phyloP scores from a whole-genome alignment of 1,139 yeast genomes.

The Pichia sp. region DNA sequence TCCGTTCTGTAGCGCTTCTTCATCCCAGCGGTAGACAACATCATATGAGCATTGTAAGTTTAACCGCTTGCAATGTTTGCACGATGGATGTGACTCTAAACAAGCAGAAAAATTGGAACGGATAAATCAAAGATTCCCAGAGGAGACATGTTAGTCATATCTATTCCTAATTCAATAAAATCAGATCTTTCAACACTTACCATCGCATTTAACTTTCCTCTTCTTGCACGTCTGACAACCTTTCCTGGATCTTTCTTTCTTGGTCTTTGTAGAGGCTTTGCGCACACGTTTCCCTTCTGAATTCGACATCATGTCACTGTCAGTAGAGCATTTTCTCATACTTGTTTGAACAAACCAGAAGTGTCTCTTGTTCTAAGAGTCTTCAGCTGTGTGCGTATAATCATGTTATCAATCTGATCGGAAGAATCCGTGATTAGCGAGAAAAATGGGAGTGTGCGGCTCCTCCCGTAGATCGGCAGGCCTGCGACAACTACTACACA shows the following conservation, averaged over 20 bases:
- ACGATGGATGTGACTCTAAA: constrained; percentile 17
- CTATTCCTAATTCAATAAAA: not conserved
- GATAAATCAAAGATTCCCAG: not conserved
- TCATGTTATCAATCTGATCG: too few species aligned
- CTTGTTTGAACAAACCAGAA: too few species aligned
- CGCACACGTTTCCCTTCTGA: not conserved
- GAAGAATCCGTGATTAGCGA: too few species aligned
- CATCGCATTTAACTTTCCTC: constrained; percentile 36
- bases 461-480: too few species aligned
- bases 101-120: not conserved
- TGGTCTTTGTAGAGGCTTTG: not conserved
- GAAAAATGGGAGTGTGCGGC: too few species aligned
- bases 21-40: constrained; percentile 4
- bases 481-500: too few species aligned
- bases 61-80: constrained; percentile 19
- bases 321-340: too few species aligned
- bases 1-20: constrained; percentile 23
- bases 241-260: constrained; percentile 4
- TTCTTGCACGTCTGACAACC: constrained; percentile 34
- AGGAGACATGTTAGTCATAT: not conserved
- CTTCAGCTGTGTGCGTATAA: too few species aligned
- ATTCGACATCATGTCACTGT: not conserved
- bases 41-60: constrained; percentile 16
- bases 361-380: too few species aligned
- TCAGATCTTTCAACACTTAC: not conserved